Evolutionary conservation across 1,139 yeast species (phyloP), one percentile per base, ranked within the genome.

Genomic region (Sugiyamaella sp.): DNA sequence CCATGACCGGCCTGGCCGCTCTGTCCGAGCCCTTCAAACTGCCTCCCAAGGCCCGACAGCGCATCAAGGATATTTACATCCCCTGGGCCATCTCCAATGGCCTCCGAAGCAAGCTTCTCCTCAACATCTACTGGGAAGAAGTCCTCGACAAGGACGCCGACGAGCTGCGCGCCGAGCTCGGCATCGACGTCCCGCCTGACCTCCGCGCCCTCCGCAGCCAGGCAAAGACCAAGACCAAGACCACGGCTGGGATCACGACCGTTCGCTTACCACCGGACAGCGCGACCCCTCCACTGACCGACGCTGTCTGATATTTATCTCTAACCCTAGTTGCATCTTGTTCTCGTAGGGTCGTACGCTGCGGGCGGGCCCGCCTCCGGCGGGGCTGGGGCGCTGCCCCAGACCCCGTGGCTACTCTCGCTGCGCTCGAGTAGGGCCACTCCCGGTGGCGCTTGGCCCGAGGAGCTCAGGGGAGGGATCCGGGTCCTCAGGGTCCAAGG

Each of bases 1-100:
- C 98, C 17, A 91, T 95, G 95, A 91, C 97, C 8, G 96, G 96
- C 0, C 71, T 95, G 51, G 97, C 97, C 0, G 95, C 97, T 0
- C 63, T 89, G 22, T 80, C 89, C 62, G 97, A 97, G 1, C 97
- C 97, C 0, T 78, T 88, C 65, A 76, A 89, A 57, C 76, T 93
- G 53, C 81, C 79, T 54, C 71, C 79, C 12, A 74, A 76, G 60
- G 85, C 81, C 61, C 77, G 76, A 62, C 79, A 78, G 62, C 67
- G 73, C 19, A 71, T 68, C 58, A 72, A 66, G 22, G 69, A 84
- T 29, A 79, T 86, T 4, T 91, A 89, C 68, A 80, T 91, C 61
- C 97, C 97, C 1, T 91, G 97, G 97, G 96, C 96, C 0, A 65
- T 89, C 43, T 73, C 77, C 49, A 85, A 86, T 57, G 97, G 97